Evolutionary conservation across 2,329 filamentous ascomycete species (phyloP).

Genomic region (Aureobasidium melanogenum): DNA sequence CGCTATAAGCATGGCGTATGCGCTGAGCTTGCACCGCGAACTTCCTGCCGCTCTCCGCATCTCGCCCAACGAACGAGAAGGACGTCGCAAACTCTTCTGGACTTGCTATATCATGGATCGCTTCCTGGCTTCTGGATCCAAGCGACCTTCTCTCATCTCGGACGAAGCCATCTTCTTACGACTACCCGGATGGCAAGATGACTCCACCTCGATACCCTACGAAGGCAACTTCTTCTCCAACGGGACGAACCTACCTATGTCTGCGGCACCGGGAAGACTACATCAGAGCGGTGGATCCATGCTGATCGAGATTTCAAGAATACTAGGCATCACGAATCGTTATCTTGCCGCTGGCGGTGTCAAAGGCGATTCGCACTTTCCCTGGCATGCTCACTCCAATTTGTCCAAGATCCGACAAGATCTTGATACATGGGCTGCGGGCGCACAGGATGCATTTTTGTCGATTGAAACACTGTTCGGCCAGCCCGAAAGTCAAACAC

Average conservation of each 20-base stretch:
- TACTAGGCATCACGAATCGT: constrained; percentile 72
- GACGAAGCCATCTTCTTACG: constrained; percentile 69
- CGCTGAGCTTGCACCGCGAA: constrained; percentile 73
- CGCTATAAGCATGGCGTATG: constrained; percentile 74
- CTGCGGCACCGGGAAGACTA: constrained; percentile 48
- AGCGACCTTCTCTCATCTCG: constrained; percentile 67
- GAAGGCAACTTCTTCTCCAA: constrained; percentile 77
- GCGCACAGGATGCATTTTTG: constrained; percentile 69
- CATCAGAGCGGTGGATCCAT: constrained; percentile 68
- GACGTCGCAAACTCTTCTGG: constrained; percentile 76
- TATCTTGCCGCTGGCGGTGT: constrained; percentile 80
- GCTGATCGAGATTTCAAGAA: constrained; percentile 75
- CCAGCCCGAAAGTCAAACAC: constrained; percentile 65
- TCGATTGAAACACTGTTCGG: constrained; percentile 67
- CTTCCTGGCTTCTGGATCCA: constrained; percentile 74
- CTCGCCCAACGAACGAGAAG: constrained; percentile 62
- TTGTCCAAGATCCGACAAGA: constrained; percentile 80
- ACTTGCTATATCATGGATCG: constrained; percentile 78
- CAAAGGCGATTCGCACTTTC: constrained; percentile 83
- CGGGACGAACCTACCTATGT: constrained; percentile 56
- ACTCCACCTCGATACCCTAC: constrained; percentile 50
- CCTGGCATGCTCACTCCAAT: constrained; percentile 80
- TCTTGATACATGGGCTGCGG: constrained; percentile 75
- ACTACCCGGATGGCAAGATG: constrained; percentile 64
- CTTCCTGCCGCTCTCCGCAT: constrained; percentile 54